Percentiles rank a stretch among this genome's conserved stretches.
Evolutionary conservation across 345 rosid species (phyloP).

Genomic region (Kernera saxatilis): DNA sequence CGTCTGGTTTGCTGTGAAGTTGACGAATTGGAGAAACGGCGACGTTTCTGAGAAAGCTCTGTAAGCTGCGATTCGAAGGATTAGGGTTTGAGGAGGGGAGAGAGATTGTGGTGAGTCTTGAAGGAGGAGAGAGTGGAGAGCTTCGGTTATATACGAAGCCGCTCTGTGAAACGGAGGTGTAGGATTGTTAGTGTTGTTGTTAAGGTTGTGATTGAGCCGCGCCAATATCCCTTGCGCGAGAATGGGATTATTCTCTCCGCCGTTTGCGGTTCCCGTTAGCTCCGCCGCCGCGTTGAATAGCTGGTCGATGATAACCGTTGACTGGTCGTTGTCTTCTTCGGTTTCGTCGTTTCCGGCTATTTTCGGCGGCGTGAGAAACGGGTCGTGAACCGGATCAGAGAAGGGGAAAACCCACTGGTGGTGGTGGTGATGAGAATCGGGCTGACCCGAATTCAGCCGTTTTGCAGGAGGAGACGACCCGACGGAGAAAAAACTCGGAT

Average conservation of each 20-base stretch:
- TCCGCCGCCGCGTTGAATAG: slow-evolving; percentile 76
- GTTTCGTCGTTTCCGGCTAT: background rate
- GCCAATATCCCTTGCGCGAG: slow-evolving; percentile 99
- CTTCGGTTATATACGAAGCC: slow-evolving; percentile 75
- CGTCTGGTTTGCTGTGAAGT: slow-evolving; percentile 83
- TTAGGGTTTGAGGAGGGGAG: slow-evolving; percentile 39
- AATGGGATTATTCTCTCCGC: slow-evolving; percentile 40
- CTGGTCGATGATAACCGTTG: slow-evolving; percentile 41
- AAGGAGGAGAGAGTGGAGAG: slow-evolving; percentile 55
- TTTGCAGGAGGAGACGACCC: slow-evolving; percentile 39
- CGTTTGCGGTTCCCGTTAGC: slow-evolving; percentile 53
- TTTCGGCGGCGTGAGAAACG: slow-evolving; percentile 9
- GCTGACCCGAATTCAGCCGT: slow-evolving; percentile 34
- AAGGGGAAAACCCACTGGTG: background rate
- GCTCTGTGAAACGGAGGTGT: slow-evolving; percentile 72
- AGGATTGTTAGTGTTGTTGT: slow-evolving; percentile 36
- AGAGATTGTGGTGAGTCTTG: slow-evolving; percentile 23
- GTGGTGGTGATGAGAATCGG: slow-evolving; percentile 17
- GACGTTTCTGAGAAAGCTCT: slow-evolving; percentile 79
- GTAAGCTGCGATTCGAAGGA: slow-evolving; percentile 77
- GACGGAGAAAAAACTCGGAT: slow-evolving; percentile 38
- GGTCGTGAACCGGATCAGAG: slow-evolving; percentile 14
- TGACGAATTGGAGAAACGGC: slow-evolving; percentile 72
- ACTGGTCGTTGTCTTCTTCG: slow-evolving; percentile 37
- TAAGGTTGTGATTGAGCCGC: slow-evolving; percentile 95